Evolutionary conservation across 495 filamentous ascomycete species (phyloP).

Genomic region (Pseudoneurospora amorphoporcata): DNA sequence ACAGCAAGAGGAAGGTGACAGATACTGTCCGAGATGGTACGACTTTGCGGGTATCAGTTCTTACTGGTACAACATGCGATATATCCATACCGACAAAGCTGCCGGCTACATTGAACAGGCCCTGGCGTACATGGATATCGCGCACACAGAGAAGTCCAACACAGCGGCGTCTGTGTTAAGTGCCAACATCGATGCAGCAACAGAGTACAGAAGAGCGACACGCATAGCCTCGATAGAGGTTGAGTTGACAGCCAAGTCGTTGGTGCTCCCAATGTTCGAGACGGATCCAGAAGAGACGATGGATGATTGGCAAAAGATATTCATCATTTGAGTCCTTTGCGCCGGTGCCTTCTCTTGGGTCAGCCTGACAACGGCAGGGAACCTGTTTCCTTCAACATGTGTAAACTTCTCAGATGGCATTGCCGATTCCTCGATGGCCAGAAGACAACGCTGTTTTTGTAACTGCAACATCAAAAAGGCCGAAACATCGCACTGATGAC

Average conservation of each 20-base stretch:
- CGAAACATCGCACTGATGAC: background rate
- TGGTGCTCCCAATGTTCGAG: background rate
- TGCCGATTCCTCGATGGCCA: background rate
- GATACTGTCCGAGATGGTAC: background rate
- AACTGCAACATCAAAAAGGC: background rate
- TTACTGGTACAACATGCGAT: background rate
- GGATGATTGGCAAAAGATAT: background rate
- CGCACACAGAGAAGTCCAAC: background rate
- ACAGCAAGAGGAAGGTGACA: background rate
- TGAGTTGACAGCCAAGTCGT: background rate
- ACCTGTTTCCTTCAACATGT: background rate
- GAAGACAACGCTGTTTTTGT: background rate
- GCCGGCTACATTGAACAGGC: background rate
- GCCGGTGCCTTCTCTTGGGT: background rate
- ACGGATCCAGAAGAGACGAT: background rate
- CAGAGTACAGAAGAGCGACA: background rate
- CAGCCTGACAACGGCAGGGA: background rate
- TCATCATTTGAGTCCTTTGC: background rate
- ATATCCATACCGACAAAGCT: background rate
- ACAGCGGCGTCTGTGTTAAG: background rate
- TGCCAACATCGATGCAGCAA: background rate
- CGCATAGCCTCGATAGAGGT: background rate
- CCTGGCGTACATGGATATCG: background rate
- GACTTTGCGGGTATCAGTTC: background rate
- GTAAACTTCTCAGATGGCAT: background rate